Base-by-base conservation (phyloP, 257 asterid genomes). In the Hygrophila difformis region DNA sequence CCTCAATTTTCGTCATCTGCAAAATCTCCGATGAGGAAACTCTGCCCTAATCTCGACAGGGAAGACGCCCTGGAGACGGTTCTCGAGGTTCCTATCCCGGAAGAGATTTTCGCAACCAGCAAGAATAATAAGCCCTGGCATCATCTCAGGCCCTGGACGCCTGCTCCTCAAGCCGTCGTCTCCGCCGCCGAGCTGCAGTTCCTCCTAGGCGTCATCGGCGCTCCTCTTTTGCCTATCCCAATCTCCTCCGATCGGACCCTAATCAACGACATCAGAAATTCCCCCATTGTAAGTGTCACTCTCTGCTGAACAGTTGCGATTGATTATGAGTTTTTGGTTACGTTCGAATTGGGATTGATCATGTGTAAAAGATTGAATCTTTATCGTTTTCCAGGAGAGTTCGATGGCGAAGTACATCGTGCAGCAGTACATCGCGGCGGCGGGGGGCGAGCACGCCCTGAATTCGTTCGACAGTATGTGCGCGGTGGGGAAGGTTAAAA, bases 401-500 rank as follows among this genome's bases (percentile, higher is more conserved):
- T 86, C 98, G 0, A 82, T 89, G 93, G 98, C 98, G 3, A 85
- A 77, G 40, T 89, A 89, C 59, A 82, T 89, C 18, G 86, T 89
- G 69, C 87, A 85, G 23, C 98, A 89, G 29, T 89, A 89, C 62
- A 69, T 85, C 45, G 98, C 98, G 17, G 96, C 98, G 0, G 69
- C 79, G 1, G 98, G 98, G 3, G 98, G 98, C 7, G 96, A 85
- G 12, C 61, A 49, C 8, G 96, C 93, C 9, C 13, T 89, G 71
- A 78, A 70, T 64, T 61, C 92, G 0, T 74, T 85, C 15, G 69
- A 74, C 3, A 85, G 96, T 49, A 73, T 89, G 93, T 85, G 69
- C 23, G 98, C 98, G 1, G 69, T 82, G 84, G 98, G 98, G 51
- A 89, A 77, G 66, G 87, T 85, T 65, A 79, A 70, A 76, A 77